Conservation (phyloP, 1,284 basidiomycete species). For the Tremellales sp. region DNA sequence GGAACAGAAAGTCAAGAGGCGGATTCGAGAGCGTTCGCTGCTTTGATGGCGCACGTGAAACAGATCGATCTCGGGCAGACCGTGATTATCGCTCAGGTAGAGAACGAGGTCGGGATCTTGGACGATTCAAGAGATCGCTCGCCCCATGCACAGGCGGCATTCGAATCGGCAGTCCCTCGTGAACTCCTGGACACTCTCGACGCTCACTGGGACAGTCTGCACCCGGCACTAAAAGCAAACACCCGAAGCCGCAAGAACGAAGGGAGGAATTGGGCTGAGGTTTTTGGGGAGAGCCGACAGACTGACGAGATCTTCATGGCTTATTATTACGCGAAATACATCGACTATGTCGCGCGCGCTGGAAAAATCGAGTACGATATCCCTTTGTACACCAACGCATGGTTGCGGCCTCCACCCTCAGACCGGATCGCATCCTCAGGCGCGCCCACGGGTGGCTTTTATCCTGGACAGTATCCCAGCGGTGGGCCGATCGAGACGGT, state of each 20-base stretch:
- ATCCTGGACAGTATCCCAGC: slow-evolving; percentile 12
- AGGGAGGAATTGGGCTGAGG: slow-evolving; percentile 3
- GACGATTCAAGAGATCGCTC: slow-evolving; percentile 11
- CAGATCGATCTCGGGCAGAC: slow-evolving; percentile 9
- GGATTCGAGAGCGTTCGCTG: slow-evolving; percentile 10
- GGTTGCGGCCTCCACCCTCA: too few relatives aligned
- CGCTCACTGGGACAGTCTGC: background rate
- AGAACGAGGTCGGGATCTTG: slow-evolving; percentile 13
- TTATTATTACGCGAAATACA: slow-evolving; percentile 13
- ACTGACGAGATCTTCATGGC: slow-evolving; percentile 20
- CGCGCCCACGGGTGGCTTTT: slow-evolving; percentile 7
- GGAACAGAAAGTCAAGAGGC: slow-evolving; percentile 2
- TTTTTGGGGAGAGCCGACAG: slow-evolving; percentile 5
- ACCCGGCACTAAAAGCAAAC: background rate
- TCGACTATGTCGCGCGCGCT: slow-evolving; percentile 9
- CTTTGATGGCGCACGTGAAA: slow-evolving; percentile 10
- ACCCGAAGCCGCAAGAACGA: background rate
- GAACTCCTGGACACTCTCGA: background rate
- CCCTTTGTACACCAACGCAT: slow-evolving; percentile 14
- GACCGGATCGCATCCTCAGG: background rate
- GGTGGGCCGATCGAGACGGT: slow-evolving; percentile 15
- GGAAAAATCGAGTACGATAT: slow-evolving; percentile 10
- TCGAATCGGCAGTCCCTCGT: slow-evolving; percentile 1
- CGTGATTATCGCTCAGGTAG: slow-evolving; percentile 17
- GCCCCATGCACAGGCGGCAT: slow-evolving; percentile 1